Base-by-base conservation (phyloP, 1,139 yeast species). In the Geotrichum restrictum region DNA sequence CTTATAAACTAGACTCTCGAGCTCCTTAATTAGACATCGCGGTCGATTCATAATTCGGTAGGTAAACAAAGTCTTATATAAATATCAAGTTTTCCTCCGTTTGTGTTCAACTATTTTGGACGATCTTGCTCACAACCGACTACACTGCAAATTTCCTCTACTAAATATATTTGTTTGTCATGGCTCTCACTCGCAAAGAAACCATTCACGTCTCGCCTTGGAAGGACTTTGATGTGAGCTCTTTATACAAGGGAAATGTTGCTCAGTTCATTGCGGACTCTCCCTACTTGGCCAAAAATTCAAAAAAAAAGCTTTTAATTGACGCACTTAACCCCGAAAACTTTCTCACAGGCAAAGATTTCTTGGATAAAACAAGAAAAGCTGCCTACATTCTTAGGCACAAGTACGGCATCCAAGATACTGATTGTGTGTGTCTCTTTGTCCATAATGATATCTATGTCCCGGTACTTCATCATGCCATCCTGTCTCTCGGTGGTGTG, bases 351-450 rank as follows among this genome's bases (percentile, higher is more conserved):
- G 59, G 56, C 11, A 45, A 47, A 1, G 60, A 68, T 47, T 55
- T 59, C 18, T 41, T 59, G 21, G 51, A 55, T 8, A 55, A 55
- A 16, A 55, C 63, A 2, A 62, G 58, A 24, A 54, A 56, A 33
- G 51, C 60, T 4, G 62, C 68, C 1, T 59, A 58, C 16, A 45
- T 63, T 1, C 55, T 70, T 11, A 56, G 53, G 11, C 44, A 58
- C 27, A 54, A 61, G 49, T 63, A 57, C 37, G 58, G 59, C 4
- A 54, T 70, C 45, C 24, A 51, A 22, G 52, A 58, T 29, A 63
- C 63, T 50, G 71, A 67, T 40, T 72, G 67, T 14, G 66, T 70
- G 5, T 61, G 66, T 48, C 39, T 69, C 16, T 67, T 67, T 48
- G 58, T 65, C 18, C 56, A 61, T 18, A 71, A 71, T 56, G 52